Base-by-base conservation (phyloP, 2,329 filamentous ascomycete species). In the Leptographium wingfieldii region DNA sequence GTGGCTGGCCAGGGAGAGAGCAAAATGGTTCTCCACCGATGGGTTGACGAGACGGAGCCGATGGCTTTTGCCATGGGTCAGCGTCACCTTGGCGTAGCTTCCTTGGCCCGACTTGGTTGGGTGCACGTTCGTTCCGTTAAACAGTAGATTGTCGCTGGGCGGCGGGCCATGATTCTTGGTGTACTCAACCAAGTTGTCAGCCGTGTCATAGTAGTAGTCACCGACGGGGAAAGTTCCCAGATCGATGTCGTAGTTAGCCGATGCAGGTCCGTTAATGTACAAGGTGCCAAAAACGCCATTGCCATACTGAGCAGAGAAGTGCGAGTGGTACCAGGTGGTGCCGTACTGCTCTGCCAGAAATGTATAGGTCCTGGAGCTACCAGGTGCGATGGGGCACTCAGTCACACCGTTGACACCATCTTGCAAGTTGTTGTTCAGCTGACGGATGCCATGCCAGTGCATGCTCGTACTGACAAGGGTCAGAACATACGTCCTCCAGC, bases 361-460 rank as follows among this genome's bases (percentile, higher is more conserved):
- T 16, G 64, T 69, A 64, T 75, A 74, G 0, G 68, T 71, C 33
- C 68, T 67, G 7, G 67, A 69, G 19, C 73, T 66, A 29, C 75
- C 76, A 0, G 78, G 77, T 16, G 78, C 71, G 59, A 82, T 78
- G 2, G 81, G 80, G 66, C 81, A 84, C 66, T 84, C 79, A 0
- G 70, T 72, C 22, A 71, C 63, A 33, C 68, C 69, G 33, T 68
- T 68, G 29, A 70, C 70, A 16, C 70, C 70, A 40, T 72, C 70
- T 55, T 68, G 66, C 43, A 71, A 65, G 51, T 68, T 69, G 11
- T 63, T 69, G 60, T 67, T 63, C 7, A 67, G 60, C 60, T 70
- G 68, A 22, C 69, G 67, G 19, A 73, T 66, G 2, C 71, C 71
- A 60, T 73, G 71, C 70, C 70, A 73, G 64, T 73, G 71, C 14